Percentiles rank a stretch among this genome's conserved stretches.
Conservation (phyloP, 2,329 filamentous ascomycete species). For the Colletotrichum lentis region DNA sequence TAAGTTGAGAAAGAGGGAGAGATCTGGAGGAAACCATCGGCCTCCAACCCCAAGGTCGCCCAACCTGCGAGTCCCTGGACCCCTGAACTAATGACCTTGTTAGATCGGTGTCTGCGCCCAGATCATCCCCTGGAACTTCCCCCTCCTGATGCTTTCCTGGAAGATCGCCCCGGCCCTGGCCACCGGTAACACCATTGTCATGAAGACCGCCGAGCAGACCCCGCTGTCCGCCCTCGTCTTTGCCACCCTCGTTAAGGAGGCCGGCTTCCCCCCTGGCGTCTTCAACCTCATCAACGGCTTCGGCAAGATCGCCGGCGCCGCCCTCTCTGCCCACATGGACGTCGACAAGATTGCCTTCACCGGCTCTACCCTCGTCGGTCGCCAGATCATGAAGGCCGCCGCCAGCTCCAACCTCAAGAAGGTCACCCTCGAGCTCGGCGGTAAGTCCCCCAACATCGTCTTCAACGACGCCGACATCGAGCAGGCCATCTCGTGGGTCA, state of each 20-base stretch:
- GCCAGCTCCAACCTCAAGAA: constrained; percentile 82
- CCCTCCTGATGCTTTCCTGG: constrained; percentile 82
- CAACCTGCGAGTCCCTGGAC: neutral
- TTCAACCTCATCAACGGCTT: constrained; percentile 81
- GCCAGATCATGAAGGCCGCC: constrained; percentile 81
- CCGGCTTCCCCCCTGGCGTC: constrained; percentile 80
- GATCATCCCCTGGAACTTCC: constrained; percentile 92
- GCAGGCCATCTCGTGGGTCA: constrained; percentile 80
- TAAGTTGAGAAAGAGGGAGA: constrained; percentile 45
- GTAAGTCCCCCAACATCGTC: constrained; percentile 83
- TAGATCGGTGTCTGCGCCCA: constrained; percentile 81
- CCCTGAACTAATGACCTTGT: neutral
- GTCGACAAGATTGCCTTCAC: constrained; percentile 87
- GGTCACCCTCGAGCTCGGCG: constrained; percentile 80
- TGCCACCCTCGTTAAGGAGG: constrained; percentile 73
- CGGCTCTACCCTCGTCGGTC: constrained; percentile 76
- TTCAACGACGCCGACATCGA: constrained; percentile 82
- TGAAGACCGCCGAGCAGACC: constrained; percentile 82
- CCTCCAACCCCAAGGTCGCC: constrained; percentile 18
- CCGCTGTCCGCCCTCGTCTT: constrained; percentile 74
- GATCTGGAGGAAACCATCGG: neutral
- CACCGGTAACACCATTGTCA: constrained; percentile 74
- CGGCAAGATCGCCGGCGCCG: constrained; percentile 80
- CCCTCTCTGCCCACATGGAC: constrained; percentile 78
- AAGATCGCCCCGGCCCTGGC: constrained; percentile 81